These are phyloP conservation scores for Aspergillus phoenicis DNA, from an alignment of 2,329 filamentous ascomycete species.

Conservation along the genomic window DNA sequence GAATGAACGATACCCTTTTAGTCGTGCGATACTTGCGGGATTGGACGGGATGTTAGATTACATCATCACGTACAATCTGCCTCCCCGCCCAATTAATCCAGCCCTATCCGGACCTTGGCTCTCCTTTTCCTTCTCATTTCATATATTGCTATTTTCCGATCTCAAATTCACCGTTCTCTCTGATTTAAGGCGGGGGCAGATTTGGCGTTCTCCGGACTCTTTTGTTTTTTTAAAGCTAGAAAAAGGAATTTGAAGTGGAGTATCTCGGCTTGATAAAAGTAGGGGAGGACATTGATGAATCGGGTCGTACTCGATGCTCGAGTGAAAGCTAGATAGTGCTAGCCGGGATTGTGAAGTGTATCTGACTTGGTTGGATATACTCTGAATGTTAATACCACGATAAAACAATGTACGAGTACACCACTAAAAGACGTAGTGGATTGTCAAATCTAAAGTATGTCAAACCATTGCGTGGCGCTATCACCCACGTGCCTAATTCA, in stretches of 20 bases:
- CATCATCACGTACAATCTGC: neutral
- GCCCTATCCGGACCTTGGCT: neutral
- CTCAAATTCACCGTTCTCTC: neutral
- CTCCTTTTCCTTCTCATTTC: neutral
- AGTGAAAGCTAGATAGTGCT: neutral
- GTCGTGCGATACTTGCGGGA: neutral
- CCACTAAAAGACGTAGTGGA: neutral
- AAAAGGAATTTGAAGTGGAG: conserved; percentile 6
- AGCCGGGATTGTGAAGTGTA: neutral
- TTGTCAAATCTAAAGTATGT: too few relatives aligned
- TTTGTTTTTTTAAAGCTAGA: conserved; percentile 7
- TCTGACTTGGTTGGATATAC: neutral
- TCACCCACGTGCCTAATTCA: too few relatives aligned
- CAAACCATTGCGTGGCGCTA: too few relatives aligned
- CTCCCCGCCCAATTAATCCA: too few relatives aligned
- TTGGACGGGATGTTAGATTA: neutral
- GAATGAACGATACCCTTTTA: conserved; percentile 30
- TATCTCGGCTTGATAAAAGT: neutral
- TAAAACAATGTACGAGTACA: neutral
- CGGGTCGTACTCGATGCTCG: neutral
- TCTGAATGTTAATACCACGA: neutral
- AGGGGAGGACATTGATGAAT: neutral
- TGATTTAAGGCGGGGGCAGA: conserved; percentile 16
- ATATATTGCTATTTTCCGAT: neutral
- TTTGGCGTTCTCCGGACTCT: conserved; percentile 10